Evolutionary conservation across 1,139 yeast species (phyloP).

Genomic region (Pneumocystis carinii): DNA sequence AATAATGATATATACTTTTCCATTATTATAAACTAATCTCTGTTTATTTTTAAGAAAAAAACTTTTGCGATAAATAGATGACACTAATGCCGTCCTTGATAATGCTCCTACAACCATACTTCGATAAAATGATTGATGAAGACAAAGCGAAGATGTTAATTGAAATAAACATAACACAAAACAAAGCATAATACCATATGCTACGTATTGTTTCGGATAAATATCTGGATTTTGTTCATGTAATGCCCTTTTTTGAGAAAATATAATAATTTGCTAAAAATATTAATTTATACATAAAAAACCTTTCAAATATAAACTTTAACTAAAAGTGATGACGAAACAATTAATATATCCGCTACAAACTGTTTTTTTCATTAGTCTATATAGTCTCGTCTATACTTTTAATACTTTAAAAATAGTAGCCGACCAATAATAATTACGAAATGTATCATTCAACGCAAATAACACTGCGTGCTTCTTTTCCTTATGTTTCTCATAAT

Average conservation of each 20-base stretch:
- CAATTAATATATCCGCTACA: conserved; percentile 36
- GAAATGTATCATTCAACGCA: conserved; percentile 45
- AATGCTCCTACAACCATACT: conserved; percentile 55
- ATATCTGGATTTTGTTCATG: not conserved
- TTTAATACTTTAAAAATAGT: conserved; percentile 26
- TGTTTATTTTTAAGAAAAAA: conserved; percentile 47
- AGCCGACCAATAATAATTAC: conserved; percentile 34
- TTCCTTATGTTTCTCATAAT: conserved; percentile 29
- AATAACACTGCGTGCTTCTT: conserved; percentile 24
- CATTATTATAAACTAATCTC: conserved; percentile 44
- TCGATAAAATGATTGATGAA: conserved; percentile 49
- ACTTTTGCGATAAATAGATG: conserved; percentile 52
- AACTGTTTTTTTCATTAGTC: conserved; percentile 8
- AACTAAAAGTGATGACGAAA: conserved; percentile 37
- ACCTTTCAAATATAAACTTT: conserved; percentile 22
- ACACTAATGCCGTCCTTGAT: conserved; percentile 49
- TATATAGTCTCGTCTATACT: not conserved
- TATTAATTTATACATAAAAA: not conserved
- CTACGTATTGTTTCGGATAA: conserved; percentile 20
- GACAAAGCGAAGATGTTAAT: conserved; percentile 34
- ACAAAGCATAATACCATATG: conserved; percentile 47
- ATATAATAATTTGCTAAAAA: conserved; percentile 9
- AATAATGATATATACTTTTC: conserved; percentile 44
- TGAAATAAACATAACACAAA: conserved; percentile 39
- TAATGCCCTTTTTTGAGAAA: not conserved